Conservation (phyloP, 768 basidiomycete genomes). For the Dictyophora rubrovolvata region DNA sequence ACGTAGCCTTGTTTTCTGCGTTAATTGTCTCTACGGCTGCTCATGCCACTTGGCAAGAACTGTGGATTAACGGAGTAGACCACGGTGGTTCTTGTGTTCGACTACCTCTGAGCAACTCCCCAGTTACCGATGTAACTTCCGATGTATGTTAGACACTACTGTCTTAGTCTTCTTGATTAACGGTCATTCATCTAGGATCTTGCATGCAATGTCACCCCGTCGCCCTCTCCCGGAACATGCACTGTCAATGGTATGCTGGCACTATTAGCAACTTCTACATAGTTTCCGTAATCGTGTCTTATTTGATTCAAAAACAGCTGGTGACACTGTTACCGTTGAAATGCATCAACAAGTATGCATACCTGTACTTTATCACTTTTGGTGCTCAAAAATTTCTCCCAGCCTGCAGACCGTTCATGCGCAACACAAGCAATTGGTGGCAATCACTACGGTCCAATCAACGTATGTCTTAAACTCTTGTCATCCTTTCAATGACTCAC, state of each 20-base stretch:
- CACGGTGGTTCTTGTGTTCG: conserved; percentile 38
- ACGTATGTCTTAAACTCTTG: conserved; percentile 14
- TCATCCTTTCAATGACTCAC: neutral
- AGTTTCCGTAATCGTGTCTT: neutral
- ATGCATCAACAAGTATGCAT: conserved; percentile 31
- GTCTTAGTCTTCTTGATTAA: neutral
- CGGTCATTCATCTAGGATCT: conserved; percentile 26
- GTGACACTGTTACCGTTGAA: conserved; percentile 38
- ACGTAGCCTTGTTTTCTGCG: conserved; percentile 23
- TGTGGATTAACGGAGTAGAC: conserved; percentile 43
- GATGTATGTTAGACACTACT: conserved; percentile 18
- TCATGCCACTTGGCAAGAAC: conserved; percentile 44
- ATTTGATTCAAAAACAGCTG: conserved; percentile 23
- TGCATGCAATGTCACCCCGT: conserved; percentile 35
- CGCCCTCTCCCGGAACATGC: conserved; percentile 29
- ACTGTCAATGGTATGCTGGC: conserved; percentile 31
- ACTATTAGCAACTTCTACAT: neutral
- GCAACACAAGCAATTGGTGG: conserved; percentile 40
- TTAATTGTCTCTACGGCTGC: conserved; percentile 33
- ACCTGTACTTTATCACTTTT: neutral
- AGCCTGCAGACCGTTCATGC: conserved; percentile 37
- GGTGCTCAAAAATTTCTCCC: conserved; percentile 9
- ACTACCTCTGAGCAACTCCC: conserved; percentile 34
- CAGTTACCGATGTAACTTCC: conserved; percentile 32
- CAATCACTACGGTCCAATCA: conserved; percentile 40